Conservation (phyloP, 805 yeast genomes). For the Wilhelminamyces savonicus region DNA sequence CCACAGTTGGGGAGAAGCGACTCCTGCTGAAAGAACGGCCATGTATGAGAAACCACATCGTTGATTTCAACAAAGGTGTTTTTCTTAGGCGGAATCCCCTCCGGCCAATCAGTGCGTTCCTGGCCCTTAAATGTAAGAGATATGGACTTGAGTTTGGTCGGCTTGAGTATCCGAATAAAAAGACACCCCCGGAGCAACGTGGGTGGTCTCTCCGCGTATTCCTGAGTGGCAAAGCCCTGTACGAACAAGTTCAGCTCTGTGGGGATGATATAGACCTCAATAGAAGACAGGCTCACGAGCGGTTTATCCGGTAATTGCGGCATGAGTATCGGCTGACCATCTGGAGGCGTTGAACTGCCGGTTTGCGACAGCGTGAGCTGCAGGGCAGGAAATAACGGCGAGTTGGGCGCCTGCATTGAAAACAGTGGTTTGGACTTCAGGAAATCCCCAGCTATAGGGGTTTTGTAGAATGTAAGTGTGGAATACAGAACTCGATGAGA, state of each 20-base stretch:
- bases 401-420: conserved; percentile 2
- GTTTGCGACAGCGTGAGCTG: conserved; percentile 8
- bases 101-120: conserved; percentile 92
- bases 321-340: conserved; percentile 16
- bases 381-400: conserved; percentile 21
- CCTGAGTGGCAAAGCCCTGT: conserved; percentile 71
- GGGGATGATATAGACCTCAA: conserved; percentile 65
- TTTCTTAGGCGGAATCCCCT: conserved; percentile 91
- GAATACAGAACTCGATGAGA: too few species aligned
- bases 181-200: conserved; percentile 77
- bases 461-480: too few species aligned
- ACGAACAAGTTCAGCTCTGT: conserved; percentile 78
- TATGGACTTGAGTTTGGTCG: conserved; percentile 63
- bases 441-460: too few species aligned
- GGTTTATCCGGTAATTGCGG: conserved; percentile 55
- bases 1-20: conserved; percentile 1
- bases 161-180: conserved; percentile 61
- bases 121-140: conserved; percentile 57
- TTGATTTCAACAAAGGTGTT: conserved; percentile 57
- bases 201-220: conserved; percentile 64
- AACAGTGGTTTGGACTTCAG: too few species aligned
- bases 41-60: conserved; percentile 69
- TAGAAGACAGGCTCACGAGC: conserved; percentile 51
- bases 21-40: conserved; percentile 71
- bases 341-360: not conserved